Percentiles rank a stretch among this genome's conserved stretches.
phyloP scores from a whole-genome alignment of 768 basidiomycete genomes.

The Mycena epipterygia region DNA sequence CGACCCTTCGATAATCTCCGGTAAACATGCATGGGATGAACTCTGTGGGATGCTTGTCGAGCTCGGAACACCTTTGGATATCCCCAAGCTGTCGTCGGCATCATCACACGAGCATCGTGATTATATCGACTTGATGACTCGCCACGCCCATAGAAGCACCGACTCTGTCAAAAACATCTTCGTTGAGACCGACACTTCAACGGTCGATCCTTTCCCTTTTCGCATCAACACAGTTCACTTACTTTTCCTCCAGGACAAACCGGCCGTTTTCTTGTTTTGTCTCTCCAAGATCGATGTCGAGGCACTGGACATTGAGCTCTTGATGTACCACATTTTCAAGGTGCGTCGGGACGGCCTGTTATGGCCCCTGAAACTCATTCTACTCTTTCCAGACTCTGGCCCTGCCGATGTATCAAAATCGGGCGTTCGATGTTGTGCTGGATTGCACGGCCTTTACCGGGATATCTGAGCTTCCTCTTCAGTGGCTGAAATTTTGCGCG shows the following conservation, averaged over 20 bases:
- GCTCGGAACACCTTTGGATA: slow-evolving; percentile 76
- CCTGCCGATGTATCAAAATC: slow-evolving; percentile 59
- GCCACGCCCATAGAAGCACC: slow-evolving; percentile 71
- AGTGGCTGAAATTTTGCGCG: slow-evolving; percentile 84
- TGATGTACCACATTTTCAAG: slow-evolving; percentile 86
- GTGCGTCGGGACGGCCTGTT: slow-evolving; percentile 50
- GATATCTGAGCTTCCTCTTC: slow-evolving; percentile 82
- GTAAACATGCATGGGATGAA: slow-evolving; percentile 88
- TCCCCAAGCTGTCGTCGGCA: slow-evolving; percentile 69
- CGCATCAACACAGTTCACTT: background rate
- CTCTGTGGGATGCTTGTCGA: slow-evolving; percentile 87
- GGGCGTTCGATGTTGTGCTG: slow-evolving; percentile 78
- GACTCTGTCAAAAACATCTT: slow-evolving; percentile 78
- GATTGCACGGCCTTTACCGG: slow-evolving; percentile 87
- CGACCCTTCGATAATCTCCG: slow-evolving; percentile 67
- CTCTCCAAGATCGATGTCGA: slow-evolving; percentile 84
- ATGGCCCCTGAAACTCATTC: background rate
- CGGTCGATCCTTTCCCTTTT: slow-evolving; percentile 51
- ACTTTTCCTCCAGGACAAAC: slow-evolving; percentile 51
- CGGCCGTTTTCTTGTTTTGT: slow-evolving; percentile 73
- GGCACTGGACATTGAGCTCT: slow-evolving; percentile 80
- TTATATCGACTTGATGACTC: slow-evolving; percentile 76
- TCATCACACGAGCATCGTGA: slow-evolving; percentile 69
- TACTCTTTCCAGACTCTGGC: slow-evolving; percentile 62
- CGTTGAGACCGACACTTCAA: slow-evolving; percentile 62